Evolutionary conservation across 2,329 filamentous ascomycete genomes (phyloP).

Genomic region (Botrytis tulipae): DNA sequence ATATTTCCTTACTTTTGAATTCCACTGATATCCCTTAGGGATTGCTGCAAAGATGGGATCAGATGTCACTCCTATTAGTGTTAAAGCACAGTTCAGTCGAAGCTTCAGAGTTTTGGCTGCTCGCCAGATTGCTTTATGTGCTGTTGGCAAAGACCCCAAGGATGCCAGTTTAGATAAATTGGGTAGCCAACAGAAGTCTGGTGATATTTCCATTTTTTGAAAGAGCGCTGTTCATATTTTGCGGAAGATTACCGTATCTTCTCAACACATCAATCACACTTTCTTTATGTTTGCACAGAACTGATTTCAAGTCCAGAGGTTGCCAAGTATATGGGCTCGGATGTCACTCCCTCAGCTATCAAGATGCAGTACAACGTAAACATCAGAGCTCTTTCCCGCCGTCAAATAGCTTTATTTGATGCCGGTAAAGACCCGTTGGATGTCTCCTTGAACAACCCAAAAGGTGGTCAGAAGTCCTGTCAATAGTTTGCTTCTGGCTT

Average conservation of each 20-base stretch:
- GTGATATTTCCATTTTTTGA: neutral
- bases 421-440: slow-evolving; percentile 44
- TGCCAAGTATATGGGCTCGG: slow-evolving; percentile 29
- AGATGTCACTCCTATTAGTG: slow-evolving; percentile 54
- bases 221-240: neutral
- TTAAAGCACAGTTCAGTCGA: slow-evolving; percentile 58
- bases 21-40: neutral
- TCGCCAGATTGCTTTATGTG: slow-evolving; percentile 46
- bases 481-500: neutral
- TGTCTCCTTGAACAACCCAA: neutral
- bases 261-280: neutral
- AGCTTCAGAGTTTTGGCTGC: slow-evolving; percentile 54
- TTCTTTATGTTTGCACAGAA: neutral
- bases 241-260: no score
- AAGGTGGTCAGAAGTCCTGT: slow-evolving; percentile 14
- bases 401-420: slow-evolving; percentile 46
- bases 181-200: neutral
- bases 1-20: neutral
- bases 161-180: neutral
- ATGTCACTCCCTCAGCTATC: slow-evolving; percentile 29
- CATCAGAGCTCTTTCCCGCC: slow-evolving; percentile 52
- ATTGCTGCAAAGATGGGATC: slow-evolving; percentile 37
- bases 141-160: slow-evolving; percentile 46
- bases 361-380: slow-evolving; percentile 27
- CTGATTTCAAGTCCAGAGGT: slow-evolving; percentile 20